Evolutionary conservation across 1,139 yeast species (phyloP).

Genomic region (Protomyces lactucae-debilis): DNA sequence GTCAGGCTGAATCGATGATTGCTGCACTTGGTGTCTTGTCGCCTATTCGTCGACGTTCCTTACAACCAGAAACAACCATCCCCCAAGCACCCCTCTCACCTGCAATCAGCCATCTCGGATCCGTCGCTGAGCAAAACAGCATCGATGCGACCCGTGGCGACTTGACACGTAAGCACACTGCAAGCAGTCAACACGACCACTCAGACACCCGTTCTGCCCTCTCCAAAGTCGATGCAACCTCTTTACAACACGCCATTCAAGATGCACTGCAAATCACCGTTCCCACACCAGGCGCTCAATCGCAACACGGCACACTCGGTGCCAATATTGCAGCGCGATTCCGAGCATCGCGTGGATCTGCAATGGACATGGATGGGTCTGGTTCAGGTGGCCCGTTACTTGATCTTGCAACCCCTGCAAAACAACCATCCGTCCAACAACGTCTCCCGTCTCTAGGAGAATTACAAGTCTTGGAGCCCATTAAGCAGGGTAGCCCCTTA

Average conservation of each 20-base stretch:
- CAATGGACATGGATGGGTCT: neutral
- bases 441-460: neutral
- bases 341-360: neutral
- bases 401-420: neutral
- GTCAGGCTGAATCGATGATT: neutral
- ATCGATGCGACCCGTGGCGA: constrained; percentile 1
- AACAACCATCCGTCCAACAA: neutral
- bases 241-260: constrained; percentile 15
- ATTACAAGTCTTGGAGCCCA: neutral
- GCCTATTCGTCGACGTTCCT: neutral
- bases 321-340: neutral
- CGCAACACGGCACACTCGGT: neutral
- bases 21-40: neutral
- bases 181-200: neutral
- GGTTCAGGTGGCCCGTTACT: neutral
- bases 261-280: neutral
- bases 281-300: neutral
- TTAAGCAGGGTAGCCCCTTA: neutral
- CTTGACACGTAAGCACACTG: neutral
- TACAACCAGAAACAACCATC: neutral
- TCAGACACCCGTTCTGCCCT: constrained; percentile 2
- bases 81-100: neutral
- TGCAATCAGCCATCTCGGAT: neutral
- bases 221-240: constrained; percentile 11
- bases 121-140: neutral